These are phyloP conservation scores for Mediolabrus comicus DNA, from an alignment of 108 stramenopile genomes.

Conservation along the genomic window DNA sequence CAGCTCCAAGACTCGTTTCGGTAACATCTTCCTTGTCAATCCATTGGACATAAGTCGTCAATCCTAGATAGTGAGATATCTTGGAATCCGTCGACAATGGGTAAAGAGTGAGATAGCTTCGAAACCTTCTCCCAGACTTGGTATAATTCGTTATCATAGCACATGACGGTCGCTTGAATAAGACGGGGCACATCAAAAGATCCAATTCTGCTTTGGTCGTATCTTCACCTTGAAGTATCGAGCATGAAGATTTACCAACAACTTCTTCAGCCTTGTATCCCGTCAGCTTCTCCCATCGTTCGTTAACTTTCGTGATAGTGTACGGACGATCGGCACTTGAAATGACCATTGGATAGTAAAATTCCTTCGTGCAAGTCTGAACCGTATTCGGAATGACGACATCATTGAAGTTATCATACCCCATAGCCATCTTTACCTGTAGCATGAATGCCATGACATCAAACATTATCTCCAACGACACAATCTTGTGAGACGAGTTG, in stretches of 20 bases:
- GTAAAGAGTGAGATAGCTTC: slow-evolving; percentile 66
- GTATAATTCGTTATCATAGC: slow-evolving; percentile 74
- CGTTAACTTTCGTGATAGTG: slow-evolving; percentile 88
- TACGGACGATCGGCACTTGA: slow-evolving; percentile 81
- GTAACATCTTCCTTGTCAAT: slow-evolving; percentile 19
- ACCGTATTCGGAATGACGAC: slow-evolving; percentile 86
- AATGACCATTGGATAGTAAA: slow-evolving; percentile 84
- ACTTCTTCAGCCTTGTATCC: slow-evolving; percentile 83
- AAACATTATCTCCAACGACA: slow-evolving; percentile 88
- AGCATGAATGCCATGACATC: slow-evolving; percentile 99
- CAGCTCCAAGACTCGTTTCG: neutral
- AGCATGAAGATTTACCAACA: slow-evolving; percentile 74
- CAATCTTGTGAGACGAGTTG: slow-evolving; percentile 87
- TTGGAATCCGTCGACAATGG: slow-evolving; percentile 83
- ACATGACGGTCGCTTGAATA: slow-evolving; percentile 75
- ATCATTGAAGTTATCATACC: slow-evolving; percentile 72
- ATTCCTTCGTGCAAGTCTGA: slow-evolving; percentile 80
- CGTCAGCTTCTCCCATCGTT: slow-evolving; percentile 87
- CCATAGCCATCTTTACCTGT: slow-evolving; percentile 92
- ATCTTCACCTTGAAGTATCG: slow-evolving; percentile 67
- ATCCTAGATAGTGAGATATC: slow-evolving; percentile 77
- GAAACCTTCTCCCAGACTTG: slow-evolving; percentile 59
- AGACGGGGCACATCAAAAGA: slow-evolving; percentile 68
- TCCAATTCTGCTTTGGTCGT: slow-evolving; percentile 53
- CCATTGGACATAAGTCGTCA: slow-evolving; percentile 64